Percentiles rank a stretch among this genome's conserved stretches.
phyloP scores from a whole-genome alignment of 208 protist species.

The Phytomonas francai region DNA sequence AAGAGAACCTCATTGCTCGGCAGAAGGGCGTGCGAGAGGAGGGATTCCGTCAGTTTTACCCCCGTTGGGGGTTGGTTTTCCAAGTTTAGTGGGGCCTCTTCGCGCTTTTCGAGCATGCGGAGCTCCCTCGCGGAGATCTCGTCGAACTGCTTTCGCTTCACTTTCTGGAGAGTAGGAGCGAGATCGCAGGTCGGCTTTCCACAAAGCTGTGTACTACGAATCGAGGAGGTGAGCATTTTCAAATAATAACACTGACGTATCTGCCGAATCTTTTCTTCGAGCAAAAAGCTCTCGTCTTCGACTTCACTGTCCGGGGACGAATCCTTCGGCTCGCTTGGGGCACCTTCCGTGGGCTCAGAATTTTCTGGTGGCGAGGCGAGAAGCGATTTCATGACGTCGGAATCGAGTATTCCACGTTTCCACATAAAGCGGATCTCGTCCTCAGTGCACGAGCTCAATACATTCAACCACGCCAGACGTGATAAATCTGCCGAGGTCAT shows the following conservation, averaged over 20 bases:
- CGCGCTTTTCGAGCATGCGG: constrained; percentile 45
- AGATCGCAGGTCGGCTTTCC: constrained; percentile 46
- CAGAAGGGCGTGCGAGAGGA: constrained; percentile 48
- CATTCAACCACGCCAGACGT: constrained; percentile 43
- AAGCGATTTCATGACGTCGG: constrained; percentile 22
- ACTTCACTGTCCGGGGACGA: neutral
- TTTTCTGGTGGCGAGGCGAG: constrained; percentile 3
- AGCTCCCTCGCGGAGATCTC: constrained; percentile 54
- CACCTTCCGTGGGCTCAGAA: neutral
- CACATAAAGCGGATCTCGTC: constrained; percentile 39
- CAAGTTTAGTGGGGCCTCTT: constrained; percentile 20
- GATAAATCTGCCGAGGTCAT: neutral
- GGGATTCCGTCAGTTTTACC: constrained; percentile 16
- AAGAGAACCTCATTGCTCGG: constrained; percentile 67
- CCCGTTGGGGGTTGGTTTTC: neutral
- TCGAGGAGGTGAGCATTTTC: constrained; percentile 33
- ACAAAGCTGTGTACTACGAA: constrained; percentile 16
- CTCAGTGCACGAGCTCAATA: constrained; percentile 33
- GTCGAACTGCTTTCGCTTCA: constrained; percentile 33
- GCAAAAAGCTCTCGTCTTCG: constrained; percentile 12
- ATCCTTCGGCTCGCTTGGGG: neutral
- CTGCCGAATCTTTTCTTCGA: constrained; percentile 26
- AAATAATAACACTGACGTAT: constrained; percentile 31
- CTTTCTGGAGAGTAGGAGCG: constrained; percentile 44
- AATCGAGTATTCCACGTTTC: constrained; percentile 39